Evolutionary conservation across 106 monocot genomes (phyloP).

Genomic region (Platanthera guangdongensis): DNA sequence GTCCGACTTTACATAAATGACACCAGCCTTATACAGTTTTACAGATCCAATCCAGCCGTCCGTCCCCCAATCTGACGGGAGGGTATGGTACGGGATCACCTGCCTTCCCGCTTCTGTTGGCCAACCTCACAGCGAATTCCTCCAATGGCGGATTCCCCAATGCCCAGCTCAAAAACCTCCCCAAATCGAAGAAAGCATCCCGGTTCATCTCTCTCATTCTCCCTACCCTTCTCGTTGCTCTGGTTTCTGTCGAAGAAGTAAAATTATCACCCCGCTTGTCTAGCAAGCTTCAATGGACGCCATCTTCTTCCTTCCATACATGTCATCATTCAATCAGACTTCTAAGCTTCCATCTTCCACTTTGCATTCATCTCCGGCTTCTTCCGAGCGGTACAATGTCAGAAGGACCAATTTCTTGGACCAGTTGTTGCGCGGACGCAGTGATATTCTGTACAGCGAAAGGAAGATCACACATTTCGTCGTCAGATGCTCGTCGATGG

Average conservation of each 20-base stretch:
- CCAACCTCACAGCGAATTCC: background rate
- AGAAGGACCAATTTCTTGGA: slow-evolving; percentile 16
- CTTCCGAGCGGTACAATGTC: background rate
- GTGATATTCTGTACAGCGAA: background rate
- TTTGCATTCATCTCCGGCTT: background rate
- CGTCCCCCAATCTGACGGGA: no score
- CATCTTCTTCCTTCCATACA: slow-evolving; percentile 10
- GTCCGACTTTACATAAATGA: no score
- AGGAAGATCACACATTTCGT: slow-evolving; percentile 13
- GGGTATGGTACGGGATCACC: no score
- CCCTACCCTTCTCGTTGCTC: background rate
- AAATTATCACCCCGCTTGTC: background rate
- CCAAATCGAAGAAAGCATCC: background rate
- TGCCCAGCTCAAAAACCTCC: background rate
- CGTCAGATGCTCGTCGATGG: slow-evolving; percentile 23
- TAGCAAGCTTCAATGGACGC: slow-evolving; percentile 5
- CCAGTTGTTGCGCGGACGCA: background rate
- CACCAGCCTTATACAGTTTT: no score
- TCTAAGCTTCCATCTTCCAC: slow-evolving; percentile 4
- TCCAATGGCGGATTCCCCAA: background rate
- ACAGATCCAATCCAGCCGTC: no score
- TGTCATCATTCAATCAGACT: background rate
- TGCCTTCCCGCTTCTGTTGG: background rate
- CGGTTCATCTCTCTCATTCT: background rate
- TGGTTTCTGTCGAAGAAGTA: background rate